Evolutionary conservation across 441 rosid species (phyloP).

Genomic region (Brassica hybrid): DNA sequence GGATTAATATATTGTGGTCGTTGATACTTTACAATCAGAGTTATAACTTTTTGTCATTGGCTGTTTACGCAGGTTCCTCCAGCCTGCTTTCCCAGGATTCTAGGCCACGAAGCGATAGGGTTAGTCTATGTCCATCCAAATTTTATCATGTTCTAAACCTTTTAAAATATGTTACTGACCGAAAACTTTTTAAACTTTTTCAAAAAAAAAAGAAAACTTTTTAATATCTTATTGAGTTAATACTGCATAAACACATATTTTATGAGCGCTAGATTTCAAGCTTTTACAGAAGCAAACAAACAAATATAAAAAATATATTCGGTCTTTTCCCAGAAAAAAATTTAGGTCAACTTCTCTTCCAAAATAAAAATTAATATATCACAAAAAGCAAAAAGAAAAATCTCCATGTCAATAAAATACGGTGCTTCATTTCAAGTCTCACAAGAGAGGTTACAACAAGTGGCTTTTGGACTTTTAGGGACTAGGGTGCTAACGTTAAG

Average conservation of each 20-base stretch:
- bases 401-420: not conserved
- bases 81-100: slow-evolving; percentile 67
- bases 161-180: not conserved
- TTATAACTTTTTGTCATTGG: not conserved
- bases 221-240: not conserved
- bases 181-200: not conserved
- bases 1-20: slow-evolving; percentile 8
- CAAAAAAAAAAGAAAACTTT: not conserved
- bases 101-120: slow-evolving; percentile 89
- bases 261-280: not conserved
- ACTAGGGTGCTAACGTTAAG: not conserved
- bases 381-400: not conserved
- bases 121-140: slow-evolving; percentile 25
- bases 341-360: not conserved
- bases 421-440: slow-evolving; percentile 8
- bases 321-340: not conserved
- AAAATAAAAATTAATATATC: not conserved
- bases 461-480: not conserved
- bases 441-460: not conserved
- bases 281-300: not conserved
- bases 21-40: slow-evolving; percentile 22
- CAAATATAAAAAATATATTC: not conserved
- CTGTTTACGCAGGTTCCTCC: slow-evolving; percentile 59
- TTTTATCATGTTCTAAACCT: not conserved
- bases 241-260: not conserved